Evolutionary conservation across 2,329 filamentous ascomycete genomes (phyloP).

Genomic region (Aspergillus amoenus): DNA sequence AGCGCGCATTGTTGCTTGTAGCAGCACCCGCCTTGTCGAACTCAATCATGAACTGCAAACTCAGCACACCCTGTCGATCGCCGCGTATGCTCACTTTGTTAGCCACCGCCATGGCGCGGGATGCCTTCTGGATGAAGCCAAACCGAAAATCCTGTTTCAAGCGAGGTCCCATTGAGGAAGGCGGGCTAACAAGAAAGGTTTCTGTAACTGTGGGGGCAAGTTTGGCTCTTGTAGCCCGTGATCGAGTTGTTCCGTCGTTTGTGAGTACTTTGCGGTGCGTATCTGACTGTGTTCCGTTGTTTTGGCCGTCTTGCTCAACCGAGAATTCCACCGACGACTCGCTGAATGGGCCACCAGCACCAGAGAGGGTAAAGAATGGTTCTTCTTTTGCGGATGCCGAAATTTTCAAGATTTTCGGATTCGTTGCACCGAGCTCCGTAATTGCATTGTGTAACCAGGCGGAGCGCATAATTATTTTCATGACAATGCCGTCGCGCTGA

Average conservation of each 20-base stretch:
- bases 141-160: constrained; percentile 85
- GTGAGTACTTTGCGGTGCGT: constrained; percentile 34
- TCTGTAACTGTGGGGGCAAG: constrained; percentile 47
- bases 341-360: constrained; percentile 57
- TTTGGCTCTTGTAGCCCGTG: constrained; percentile 34
- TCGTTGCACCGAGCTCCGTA: constrained; percentile 59
- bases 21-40: constrained; percentile 59
- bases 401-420: constrained; percentile 71
- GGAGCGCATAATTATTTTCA: constrained; percentile 92
- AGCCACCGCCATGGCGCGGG: constrained; percentile 87
- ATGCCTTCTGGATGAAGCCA: constrained; percentile 77
- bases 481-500: constrained; percentile 71
- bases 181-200: constrained; percentile 57
- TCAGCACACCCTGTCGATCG: constrained; percentile 86
- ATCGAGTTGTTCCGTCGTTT: constrained; percentile 37
- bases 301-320: constrained; percentile 41
- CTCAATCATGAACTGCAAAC: constrained; percentile 95
- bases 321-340: constrained; percentile 62
- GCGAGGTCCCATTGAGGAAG: constrained; percentile 55
- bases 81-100: constrained; percentile 89
- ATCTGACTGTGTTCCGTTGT: constrained; percentile 22
- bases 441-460: constrained; percentile 53
- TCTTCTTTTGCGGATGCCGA: constrained; percentile 58
- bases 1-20: constrained; percentile 20
- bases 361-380: constrained; percentile 74